These are phyloP conservation scores for Nicotiana rustica DNA, from an alignment of 305 asterid species.

Conservation along the genomic window DNA sequence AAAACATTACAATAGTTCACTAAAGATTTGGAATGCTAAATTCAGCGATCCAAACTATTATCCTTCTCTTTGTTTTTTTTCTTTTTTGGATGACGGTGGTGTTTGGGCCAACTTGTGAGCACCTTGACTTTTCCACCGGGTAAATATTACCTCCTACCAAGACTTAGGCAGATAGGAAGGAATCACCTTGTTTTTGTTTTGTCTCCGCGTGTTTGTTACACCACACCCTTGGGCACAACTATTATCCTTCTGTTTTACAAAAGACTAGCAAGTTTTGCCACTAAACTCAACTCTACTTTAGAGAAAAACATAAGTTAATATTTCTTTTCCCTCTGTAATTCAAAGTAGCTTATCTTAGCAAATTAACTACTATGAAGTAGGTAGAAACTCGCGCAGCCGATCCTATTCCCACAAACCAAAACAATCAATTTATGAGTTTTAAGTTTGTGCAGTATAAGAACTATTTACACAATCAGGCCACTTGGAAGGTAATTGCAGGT, in stretches of 20 bases:
- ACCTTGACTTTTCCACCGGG: no score
- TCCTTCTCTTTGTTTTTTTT: no score
- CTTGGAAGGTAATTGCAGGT: no score
- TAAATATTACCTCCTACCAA: no score
- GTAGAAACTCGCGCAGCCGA: neutral
- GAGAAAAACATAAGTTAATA: neutral
- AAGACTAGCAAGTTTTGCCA: constrained; percentile 6
- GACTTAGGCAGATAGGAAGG: no score
- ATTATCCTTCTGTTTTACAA: neutral
- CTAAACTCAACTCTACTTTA: constrained; percentile 23
- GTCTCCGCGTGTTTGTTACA: no score
- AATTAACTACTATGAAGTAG: neutral
- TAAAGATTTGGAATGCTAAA: neutral
- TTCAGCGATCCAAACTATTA: neutral
- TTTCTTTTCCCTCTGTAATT: neutral
- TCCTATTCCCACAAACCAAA: constrained; percentile 17
- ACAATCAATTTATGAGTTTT: neutral
- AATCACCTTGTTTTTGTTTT: no score
- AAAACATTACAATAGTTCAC: neutral
- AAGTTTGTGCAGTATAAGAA: no score
- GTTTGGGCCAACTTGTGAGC: no score
- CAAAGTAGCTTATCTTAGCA: neutral
- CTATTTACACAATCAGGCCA: no score
- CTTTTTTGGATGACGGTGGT: no score
- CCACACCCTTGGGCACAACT: neutral